Evolutionary conservation across 1,139 yeast species (phyloP).

Genomic region (Magnusiomyces paraingens): DNA sequence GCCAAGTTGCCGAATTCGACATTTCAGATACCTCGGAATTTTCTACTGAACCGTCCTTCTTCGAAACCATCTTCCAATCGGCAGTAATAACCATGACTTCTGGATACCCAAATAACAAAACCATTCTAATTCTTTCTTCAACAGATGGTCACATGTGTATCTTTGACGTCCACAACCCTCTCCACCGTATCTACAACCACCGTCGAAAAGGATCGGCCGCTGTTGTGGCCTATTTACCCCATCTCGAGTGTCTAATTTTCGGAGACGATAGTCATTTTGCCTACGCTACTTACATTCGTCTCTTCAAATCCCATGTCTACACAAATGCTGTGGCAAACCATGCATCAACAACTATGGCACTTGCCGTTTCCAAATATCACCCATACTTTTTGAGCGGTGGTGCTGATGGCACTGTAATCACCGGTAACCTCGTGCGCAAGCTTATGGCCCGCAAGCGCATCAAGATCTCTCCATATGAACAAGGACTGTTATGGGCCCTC

Average conservation of each 20-base stretch:
- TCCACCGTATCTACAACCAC: conserved; percentile 33
- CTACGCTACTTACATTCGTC: conserved; percentile 35
- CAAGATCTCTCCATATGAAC: conserved; percentile 26
- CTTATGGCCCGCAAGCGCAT: conserved; percentile 38
- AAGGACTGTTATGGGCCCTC: conserved; percentile 35
- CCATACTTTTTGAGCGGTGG: conserved; percentile 60
- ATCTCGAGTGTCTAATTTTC: conserved; percentile 36
- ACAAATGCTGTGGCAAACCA: conserved; percentile 24
- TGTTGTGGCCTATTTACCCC: conserved; percentile 35
- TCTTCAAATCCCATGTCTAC: conserved; percentile 25
- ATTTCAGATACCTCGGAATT: conserved; percentile 27
- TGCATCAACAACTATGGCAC: conserved; percentile 36
- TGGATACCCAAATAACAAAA: conserved; percentile 34
- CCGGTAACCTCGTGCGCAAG: conserved; percentile 40
- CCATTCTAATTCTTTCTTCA: conserved; percentile 43
- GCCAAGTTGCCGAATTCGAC: conserved; percentile 59
- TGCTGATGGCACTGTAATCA: conserved; percentile 50
- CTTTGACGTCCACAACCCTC: conserved; percentile 40
- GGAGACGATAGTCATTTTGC: conserved; percentile 39
- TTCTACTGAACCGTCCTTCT: conserved; percentile 42
- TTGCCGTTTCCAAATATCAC: conserved; percentile 43
- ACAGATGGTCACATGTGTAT: conserved; percentile 41
- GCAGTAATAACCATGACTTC: conserved; percentile 42
- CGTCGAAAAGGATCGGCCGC: conserved; percentile 34
- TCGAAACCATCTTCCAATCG: conserved; percentile 43